Evolutionary conservation across 1,284 basidiomycete species (phyloP).

Genomic region (Mycosarcoma maydis): DNA sequence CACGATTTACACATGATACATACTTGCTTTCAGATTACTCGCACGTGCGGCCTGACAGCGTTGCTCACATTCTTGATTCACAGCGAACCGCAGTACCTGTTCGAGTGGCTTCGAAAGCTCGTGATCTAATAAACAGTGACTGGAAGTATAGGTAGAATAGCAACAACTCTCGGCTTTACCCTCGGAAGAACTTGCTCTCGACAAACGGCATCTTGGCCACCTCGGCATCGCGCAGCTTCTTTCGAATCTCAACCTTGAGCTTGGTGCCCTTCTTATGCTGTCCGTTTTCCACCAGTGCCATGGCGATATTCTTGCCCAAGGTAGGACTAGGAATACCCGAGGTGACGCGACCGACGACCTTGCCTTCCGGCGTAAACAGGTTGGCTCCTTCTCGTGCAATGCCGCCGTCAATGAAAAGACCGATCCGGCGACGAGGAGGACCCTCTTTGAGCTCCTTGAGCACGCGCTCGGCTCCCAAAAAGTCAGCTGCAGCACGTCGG

Average conservation of each 20-base stretch:
- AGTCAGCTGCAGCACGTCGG: conserved; percentile 74
- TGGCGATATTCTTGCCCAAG: conserved; percentile 89
- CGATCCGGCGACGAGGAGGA: conserved; percentile 81
- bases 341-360: conserved; percentile 74
- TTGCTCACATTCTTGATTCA: too few relatives aligned
- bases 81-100: too few relatives aligned
- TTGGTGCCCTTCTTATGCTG: conserved; percentile 91
- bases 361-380: conserved; percentile 76
- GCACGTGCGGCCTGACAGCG: too few relatives aligned
- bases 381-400: conserved; percentile 89
- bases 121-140: too few relatives aligned
- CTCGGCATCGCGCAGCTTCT: conserved; percentile 76
- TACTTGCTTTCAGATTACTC: not conserved
- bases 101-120: too few relatives aligned
- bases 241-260: conserved; percentile 80
- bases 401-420: conserved; percentile 80
- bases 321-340: conserved; percentile 96
- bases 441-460: conserved; percentile 79
- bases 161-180: too few relatives aligned
- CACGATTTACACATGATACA: not conserved
- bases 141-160: too few relatives aligned
- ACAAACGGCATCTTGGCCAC: conserved; percentile 83
- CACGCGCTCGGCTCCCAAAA: conserved; percentile 86
- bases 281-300: conserved; percentile 84
- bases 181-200: conserved; percentile 68